Percentiles rank a stretch among this genome's conserved stretches.
phyloP scores from a whole-genome alignment of 768 basidiomycete genomes.

The Albatrellus ellisii region DNA sequence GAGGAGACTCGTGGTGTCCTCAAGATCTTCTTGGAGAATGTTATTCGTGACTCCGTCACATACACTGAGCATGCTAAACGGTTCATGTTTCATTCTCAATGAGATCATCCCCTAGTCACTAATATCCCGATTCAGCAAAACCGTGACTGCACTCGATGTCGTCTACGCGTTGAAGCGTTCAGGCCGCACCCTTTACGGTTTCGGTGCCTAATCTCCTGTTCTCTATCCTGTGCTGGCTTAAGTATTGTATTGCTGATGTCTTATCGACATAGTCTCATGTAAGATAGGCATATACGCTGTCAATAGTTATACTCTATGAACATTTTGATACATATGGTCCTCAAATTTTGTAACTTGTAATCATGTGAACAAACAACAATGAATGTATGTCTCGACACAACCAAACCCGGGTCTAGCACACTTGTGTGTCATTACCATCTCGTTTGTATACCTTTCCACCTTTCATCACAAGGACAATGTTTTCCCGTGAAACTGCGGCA shows the following conservation, averaged over 20 bases:
- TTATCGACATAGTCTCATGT: too few relatives aligned
- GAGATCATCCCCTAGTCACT: neutral
- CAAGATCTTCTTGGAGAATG: slow-evolving; percentile 88
- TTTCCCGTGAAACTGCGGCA: slow-evolving; percentile 31
- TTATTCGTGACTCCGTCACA: slow-evolving; percentile 56
- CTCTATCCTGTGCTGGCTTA: too few relatives aligned
- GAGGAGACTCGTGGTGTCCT: slow-evolving; percentile 93
- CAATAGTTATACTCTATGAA: too few relatives aligned
- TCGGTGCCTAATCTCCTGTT: slow-evolving; percentile 36
- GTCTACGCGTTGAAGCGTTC: slow-evolving; percentile 36
- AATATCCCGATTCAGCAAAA: slow-evolving; percentile 30
- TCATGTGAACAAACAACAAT: too few relatives aligned
- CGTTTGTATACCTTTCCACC: slow-evolving; percentile 33
- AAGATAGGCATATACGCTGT: too few relatives aligned
- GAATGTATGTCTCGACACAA: too few relatives aligned
- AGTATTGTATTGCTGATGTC: too few relatives aligned
- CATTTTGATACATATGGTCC: too few relatives aligned
- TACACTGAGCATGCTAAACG: slow-evolving; percentile 66
- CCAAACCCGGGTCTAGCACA: neutral
- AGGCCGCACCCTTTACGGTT: slow-evolving; percentile 43
- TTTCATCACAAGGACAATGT: slow-evolving; percentile 47
- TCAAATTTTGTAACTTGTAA: too few relatives aligned
- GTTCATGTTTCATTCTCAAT: slow-evolving; percentile 4
- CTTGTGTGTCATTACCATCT: slow-evolving; percentile 19
- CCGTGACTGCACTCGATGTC: slow-evolving; percentile 36